These are phyloP conservation scores for Talaromyces thailandensis DNA, from an alignment of 495 filamentous ascomycete species.

Conservation along the genomic window DNA sequence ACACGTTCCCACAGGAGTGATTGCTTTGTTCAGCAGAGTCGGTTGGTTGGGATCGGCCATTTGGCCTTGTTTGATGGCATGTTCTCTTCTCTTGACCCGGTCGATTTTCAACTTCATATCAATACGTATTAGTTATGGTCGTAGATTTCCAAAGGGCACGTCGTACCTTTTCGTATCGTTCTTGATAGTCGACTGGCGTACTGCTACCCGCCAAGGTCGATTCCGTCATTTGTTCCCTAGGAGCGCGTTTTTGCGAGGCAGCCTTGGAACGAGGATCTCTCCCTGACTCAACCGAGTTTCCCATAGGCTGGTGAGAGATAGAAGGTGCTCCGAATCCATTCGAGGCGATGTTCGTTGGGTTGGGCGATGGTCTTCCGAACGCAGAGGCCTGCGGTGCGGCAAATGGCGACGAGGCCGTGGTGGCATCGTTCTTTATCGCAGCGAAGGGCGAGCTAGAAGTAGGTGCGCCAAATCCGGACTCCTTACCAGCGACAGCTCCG, in stretches of 20 bases:
- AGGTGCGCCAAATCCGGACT: not conserved
- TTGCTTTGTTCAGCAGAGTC: constrained; percentile 70
- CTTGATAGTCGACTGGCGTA: constrained; percentile 20
- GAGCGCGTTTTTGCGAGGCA: constrained; percentile 4
- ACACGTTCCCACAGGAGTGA: constrained; percentile 82
- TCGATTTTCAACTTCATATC: constrained; percentile 50
- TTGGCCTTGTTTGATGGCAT: constrained; percentile 62
- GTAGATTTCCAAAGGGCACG: not conserved
- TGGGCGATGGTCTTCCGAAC: constrained; percentile 2
- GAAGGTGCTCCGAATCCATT: constrained; percentile 11
- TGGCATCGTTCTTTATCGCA: constrained; percentile 18
- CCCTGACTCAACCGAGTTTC: constrained; percentile 6
- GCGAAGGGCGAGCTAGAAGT: constrained; percentile 23
- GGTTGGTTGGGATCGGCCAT: constrained; percentile 87
- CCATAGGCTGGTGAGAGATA: constrained; percentile 8
- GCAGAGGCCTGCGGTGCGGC: constrained; percentile 10
- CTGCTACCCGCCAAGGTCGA: constrained; percentile 17
- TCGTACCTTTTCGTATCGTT: constrained; percentile 35
- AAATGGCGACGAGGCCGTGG: constrained; percentile 10
- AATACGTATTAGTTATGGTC: constrained; percentile 15
- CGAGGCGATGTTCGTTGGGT: not conserved
- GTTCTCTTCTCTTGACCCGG: constrained; percentile 55
- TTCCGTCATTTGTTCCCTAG: constrained; percentile 3
- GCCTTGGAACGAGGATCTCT: constrained; percentile 9
- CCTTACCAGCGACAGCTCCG: not conserved